phyloP scores from a whole-genome alignment of 345 rosid species.

The Pistacia vera region DNA sequence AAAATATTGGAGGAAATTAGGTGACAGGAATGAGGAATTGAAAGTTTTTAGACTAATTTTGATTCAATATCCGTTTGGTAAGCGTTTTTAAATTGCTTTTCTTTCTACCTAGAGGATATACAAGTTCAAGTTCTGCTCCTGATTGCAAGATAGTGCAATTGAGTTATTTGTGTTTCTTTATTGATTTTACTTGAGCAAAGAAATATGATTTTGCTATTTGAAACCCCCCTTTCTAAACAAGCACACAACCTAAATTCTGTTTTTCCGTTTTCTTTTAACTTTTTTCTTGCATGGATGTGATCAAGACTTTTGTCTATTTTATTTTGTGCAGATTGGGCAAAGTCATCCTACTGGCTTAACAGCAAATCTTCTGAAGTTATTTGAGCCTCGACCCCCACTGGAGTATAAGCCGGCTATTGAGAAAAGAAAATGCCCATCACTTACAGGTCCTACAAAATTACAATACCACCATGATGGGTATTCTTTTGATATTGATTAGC shows the following conservation, averaged over 20 bases:
- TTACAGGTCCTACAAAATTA: slow-evolving; percentile 48
- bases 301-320: slow-evolving; percentile 8
- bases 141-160: background rate
- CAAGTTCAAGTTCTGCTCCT: background rate
- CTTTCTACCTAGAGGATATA: background rate
- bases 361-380: slow-evolving; percentile 79
- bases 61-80: background rate
- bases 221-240: background rate
- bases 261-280: background rate
- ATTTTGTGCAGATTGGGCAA: slow-evolving; percentile 82
- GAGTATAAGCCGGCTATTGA: slow-evolving; percentile 87
- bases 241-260: background rate
- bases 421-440: slow-evolving; percentile 86
- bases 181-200: background rate
- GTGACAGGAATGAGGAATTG: too few relatives aligned
- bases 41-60: background rate
- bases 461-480: background rate
- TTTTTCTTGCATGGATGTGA: background rate
- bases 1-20: too few relatives aligned
- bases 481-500: background rate
- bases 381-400: slow-evolving; percentile 89
- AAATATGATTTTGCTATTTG: background rate
- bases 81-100: background rate
- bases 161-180: background rate
- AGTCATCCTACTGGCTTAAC: slow-evolving; percentile 98